Evolutionary conservation across 768 basidiomycete genomes (phyloP).

Genomic region (Steccherinum ochraceum): DNA sequence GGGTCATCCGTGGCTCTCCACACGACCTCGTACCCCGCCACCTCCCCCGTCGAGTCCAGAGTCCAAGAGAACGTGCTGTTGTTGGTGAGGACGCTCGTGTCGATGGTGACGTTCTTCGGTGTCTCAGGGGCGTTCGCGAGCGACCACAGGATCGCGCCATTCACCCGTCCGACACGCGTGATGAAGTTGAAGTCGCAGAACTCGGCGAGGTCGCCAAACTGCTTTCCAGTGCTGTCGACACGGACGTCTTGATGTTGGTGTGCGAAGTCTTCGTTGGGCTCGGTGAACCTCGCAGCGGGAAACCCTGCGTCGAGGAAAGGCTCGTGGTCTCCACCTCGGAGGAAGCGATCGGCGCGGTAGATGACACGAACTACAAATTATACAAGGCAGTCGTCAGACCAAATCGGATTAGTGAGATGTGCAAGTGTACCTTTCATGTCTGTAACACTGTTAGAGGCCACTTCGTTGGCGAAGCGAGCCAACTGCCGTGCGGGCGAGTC

Average conservation of each 20-base stretch:
- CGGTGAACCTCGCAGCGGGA: slow-evolving; percentile 50
- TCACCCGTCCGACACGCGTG: slow-evolving; percentile 43
- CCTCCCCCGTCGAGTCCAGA: slow-evolving; percentile 29
- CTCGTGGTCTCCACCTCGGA: slow-evolving; percentile 50
- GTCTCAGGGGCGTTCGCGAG: slow-evolving; percentile 51
- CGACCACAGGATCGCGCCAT: slow-evolving; percentile 47
- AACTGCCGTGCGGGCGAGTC: slow-evolving; percentile 47
- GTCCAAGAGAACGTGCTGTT: slow-evolving; percentile 48
- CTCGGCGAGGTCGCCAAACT: slow-evolving; percentile 49
- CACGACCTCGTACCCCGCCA: slow-evolving; percentile 43
- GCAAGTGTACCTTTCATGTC: slow-evolving; percentile 39
- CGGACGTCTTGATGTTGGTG: slow-evolving; percentile 55
- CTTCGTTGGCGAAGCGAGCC: slow-evolving; percentile 46
- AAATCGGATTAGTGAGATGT: neutral
- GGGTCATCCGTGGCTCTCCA: slow-evolving; percentile 43
- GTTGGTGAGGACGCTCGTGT: slow-evolving; percentile 43
- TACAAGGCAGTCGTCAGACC: neutral
- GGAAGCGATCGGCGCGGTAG: slow-evolving; percentile 47
- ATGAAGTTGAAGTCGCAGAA: slow-evolving; percentile 51
- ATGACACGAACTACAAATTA: slow-evolving; percentile 37
- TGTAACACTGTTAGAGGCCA: slow-evolving; percentile 40
- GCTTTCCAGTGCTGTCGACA: slow-evolving; percentile 37
- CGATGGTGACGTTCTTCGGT: slow-evolving; percentile 40
- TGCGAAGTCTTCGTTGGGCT: slow-evolving; percentile 50
- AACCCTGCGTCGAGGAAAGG: slow-evolving; percentile 45